Base-by-base conservation (phyloP, 345 rosid species). In the Arabidopsis suecica region DNA sequence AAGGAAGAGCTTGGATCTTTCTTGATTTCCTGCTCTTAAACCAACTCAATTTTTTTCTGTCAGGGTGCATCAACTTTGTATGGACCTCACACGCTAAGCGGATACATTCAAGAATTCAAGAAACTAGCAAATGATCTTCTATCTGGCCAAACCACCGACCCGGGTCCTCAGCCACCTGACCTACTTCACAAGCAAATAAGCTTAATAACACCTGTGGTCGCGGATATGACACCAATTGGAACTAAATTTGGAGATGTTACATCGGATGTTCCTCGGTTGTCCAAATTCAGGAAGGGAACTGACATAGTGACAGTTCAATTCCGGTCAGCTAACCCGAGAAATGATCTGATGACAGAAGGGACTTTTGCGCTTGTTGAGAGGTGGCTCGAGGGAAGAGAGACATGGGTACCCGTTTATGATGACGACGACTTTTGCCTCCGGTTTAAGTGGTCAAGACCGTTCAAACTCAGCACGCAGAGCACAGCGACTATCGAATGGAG, bases 251-350 rank as follows among this genome's bases (percentile, higher is more conserved):
- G 97, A 13, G 93, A 93, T 56, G 83, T 84, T 75, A 80, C 74
- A 78, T 30, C 77, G 0, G 96, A 91, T 67, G 86, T 91, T 74
- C 93, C 72, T 54, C 28, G 0, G 30, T 3, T 6, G 3, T 28
- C 87, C 18, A 70, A 73, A 28, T 93, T 86, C 78, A 83, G 77
- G 77, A 84, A 81, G 72, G 93, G 90, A 1, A 16, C 4, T 4
- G 85, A 78, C 77, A 79, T 0, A 0, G 97, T 89, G 60, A 80
- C 77, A 0, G 97, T 87, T n/a, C 81, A 84, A 42, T 93, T 88
- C 83, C 88, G 92, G 96, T 86, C 97, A 10, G 92, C 93, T 49
- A 89, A 93, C 83, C 97, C 92, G 3, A 83, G 93, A 81, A 93
- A 93, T 38, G 92, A 91, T 76, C 87, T 88, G 32, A 81, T 93